Conservation (phyloP, 148 eudicot genomes). For the Bassia scoparia region DNA sequence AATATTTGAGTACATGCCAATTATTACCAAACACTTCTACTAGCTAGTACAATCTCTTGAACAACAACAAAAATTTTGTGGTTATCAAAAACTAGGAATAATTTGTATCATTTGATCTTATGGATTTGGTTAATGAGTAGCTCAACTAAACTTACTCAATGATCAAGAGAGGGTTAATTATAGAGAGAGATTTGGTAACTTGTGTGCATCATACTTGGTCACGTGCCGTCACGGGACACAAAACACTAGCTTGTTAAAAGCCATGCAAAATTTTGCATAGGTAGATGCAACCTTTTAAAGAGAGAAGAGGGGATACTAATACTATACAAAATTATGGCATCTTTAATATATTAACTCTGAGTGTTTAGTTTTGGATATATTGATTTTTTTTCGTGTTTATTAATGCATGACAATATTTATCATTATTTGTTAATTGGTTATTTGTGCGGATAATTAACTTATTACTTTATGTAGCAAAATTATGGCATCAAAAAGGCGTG, state of each 20-base stretch:
- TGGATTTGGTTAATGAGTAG: slow-evolving; percentile 18
- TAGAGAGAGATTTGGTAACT: slow-evolving; percentile 18
- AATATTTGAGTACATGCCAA: not conserved
- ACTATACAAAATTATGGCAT: no score
- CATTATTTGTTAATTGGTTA: no score
- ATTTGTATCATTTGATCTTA: not conserved
- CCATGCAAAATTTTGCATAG: slow-evolving; percentile 23
- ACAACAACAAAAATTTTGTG: not conserved
- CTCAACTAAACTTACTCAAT: slow-evolving; percentile 15
- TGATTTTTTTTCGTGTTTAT: no score
- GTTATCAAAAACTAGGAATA: not conserved
- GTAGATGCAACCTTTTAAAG: slow-evolving; percentile 11
- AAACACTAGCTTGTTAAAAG: slow-evolving; percentile 16
- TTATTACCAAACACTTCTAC: not conserved
- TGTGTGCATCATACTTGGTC: slow-evolving; percentile 19
- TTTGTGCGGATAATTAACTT: no score
- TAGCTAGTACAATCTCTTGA: not conserved
- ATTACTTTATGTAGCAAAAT: no score
- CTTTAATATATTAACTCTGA: no score
- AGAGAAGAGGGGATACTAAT: no score
- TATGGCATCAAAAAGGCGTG: no score
- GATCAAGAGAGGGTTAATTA: slow-evolving; percentile 13
- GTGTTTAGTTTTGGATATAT: no score
- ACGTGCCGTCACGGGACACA: slow-evolving; percentile 26
- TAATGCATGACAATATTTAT: no score